Conservation (phyloP, 2,329 filamentous ascomycete species). For the Aureobasidium sp. region DNA sequence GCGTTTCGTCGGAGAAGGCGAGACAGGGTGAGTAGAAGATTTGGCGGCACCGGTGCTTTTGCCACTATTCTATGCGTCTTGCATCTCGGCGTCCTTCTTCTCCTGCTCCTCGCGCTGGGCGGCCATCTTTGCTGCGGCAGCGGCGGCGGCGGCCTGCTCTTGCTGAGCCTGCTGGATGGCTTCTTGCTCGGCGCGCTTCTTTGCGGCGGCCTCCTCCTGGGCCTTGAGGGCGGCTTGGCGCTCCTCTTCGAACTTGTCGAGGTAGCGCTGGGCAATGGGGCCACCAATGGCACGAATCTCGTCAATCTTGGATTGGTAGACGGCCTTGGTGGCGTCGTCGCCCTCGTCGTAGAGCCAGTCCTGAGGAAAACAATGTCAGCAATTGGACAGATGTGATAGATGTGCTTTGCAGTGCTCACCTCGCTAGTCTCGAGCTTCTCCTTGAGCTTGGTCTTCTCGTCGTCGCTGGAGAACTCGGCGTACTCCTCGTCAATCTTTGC, state of each 20-base stretch:
- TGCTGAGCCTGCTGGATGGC: constrained; percentile 74
- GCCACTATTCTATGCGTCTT: constrained; percentile 1
- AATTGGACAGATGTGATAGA: neutral
- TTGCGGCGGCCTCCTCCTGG: constrained; percentile 59
- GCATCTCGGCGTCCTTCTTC: constrained; percentile 52
- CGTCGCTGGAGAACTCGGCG: constrained; percentile 78
- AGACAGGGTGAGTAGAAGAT: neutral
- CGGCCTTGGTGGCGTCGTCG: constrained; percentile 86
- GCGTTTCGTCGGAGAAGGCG: neutral
- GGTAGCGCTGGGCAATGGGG: constrained; percentile 88
- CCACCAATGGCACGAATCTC: constrained; percentile 88
- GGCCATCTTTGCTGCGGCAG: constrained; percentile 38
- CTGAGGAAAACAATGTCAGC: constrained; percentile 42
- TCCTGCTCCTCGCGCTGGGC: constrained; percentile 42
- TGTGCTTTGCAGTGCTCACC: constrained; percentile 48
- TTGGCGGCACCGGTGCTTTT: neutral
- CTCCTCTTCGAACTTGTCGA: constrained; percentile 87
- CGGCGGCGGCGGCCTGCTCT: constrained; percentile 48
- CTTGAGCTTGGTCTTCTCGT: constrained; percentile 83
- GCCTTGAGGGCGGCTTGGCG: constrained; percentile 62
- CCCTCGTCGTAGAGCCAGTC: constrained; percentile 98
- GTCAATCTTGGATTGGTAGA: constrained; percentile 92
- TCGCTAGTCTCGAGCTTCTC: constrained; percentile 76
- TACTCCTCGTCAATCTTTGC: constrained; percentile 93
- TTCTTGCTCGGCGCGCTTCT: constrained; percentile 59